Base-by-base conservation (phyloP, 1,284 basidiomycete species). In the Malassezia japonica region DNA sequence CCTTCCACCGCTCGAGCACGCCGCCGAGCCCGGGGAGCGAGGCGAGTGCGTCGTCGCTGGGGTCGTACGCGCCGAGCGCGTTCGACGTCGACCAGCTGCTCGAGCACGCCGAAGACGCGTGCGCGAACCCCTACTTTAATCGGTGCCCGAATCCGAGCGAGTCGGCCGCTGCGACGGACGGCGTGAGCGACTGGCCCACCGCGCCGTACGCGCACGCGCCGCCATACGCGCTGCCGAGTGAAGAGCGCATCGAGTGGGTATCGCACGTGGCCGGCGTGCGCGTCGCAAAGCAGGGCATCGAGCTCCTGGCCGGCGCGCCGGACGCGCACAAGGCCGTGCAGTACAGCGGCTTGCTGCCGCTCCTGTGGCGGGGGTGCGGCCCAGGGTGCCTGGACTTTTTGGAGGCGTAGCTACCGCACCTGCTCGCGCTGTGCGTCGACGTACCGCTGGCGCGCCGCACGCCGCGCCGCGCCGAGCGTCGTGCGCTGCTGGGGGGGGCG, bases 211-310 rank as follows among this genome's bases (percentile, higher is more conserved):
- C 40, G 10, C 16, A 42, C 6, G 60, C 61, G 4, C 65, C 61
- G 16, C 50, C 70, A 8, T 71, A 64, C 49, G 48, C 49, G 27
- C 43, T 48, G 13, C 42, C 64, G n/a, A 52, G 32, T 16, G 68
- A 67, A 37, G 46, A 48, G 20, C 48, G 65, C 10, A 33, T 69
- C 12, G 68, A 71, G 36, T 71, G 68, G 68, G 64, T 71, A 29
- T 61, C 60, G 28, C 67, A 71, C 41, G 56, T 71, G 24, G 68
- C 57, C 9, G 68, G 68, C 6, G 48, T 62, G 16, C 53, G 56
- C 16, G 64, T 70, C 9, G 63, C 63, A 15, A 59, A 61, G 47
- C 51, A 48, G 36, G 46, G 46, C 8, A 31, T 33, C 18, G 51
- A 54, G 44, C 24, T 29, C 16, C 25, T 54, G n/a, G 41, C 40